Conservation (phyloP, 306 rosid species). For the Arachis stenosperma region DNA sequence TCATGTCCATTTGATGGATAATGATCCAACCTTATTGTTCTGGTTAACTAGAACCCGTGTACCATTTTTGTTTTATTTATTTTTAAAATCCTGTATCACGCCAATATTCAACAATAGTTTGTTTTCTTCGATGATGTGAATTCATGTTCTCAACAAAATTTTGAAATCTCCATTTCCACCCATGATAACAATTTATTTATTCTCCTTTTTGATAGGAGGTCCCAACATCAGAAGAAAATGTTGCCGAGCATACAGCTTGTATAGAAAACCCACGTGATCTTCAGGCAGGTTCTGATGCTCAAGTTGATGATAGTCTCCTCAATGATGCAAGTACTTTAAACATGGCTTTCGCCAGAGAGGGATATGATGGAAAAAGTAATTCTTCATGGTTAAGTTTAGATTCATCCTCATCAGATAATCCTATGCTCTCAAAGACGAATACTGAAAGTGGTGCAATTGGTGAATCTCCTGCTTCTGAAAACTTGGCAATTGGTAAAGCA, state of each 20-base stretch:
- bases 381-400: constrained; percentile 75
- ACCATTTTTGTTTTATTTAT: not conserved
- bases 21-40: constrained; percentile 15
- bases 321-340: constrained; percentile 41
- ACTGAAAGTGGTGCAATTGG: constrained; percentile 31
- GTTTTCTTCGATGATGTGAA: constrained; percentile 20
- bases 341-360: constrained; percentile 50
- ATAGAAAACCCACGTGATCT: constrained; percentile 41
- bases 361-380: constrained; percentile 54
- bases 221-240: constrained; percentile 44
- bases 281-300: constrained; percentile 40
- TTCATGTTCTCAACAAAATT: constrained; percentile 22
- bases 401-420: constrained; percentile 53
- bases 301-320: constrained; percentile 41
- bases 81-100: not conserved
- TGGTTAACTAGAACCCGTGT: constrained; percentile 11
- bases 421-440: constrained; percentile 28
- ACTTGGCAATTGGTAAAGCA: constrained; percentile 39
- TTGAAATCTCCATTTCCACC: not conserved
- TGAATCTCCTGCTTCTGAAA: constrained; percentile 41
- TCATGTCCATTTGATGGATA: constrained; percentile 24
- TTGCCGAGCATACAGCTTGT: constrained; percentile 29
- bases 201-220: constrained; percentile 53
- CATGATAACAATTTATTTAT: too few relatives aligned
- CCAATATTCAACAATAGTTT: constrained; percentile 10